Evolutionary conservation across 2,329 filamentous ascomycete species (phyloP).

Genomic region (Cytospora mali): DNA sequence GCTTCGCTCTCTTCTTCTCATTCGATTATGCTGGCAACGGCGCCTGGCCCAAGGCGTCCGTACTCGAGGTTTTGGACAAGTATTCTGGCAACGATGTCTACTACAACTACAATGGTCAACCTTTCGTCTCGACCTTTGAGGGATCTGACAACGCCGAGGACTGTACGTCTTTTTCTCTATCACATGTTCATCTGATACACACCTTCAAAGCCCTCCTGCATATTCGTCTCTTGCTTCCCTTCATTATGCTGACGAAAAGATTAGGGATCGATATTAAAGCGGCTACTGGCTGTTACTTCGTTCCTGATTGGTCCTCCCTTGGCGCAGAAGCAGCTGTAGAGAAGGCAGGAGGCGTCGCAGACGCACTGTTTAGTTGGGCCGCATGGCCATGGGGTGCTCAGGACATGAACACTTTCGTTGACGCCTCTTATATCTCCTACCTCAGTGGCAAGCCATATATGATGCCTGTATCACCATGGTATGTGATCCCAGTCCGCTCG

Average conservation of each 20-base stretch:
- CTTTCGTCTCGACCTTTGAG: conserved; percentile 57
- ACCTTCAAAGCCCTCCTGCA: too few relatives aligned
- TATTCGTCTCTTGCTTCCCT: too few relatives aligned
- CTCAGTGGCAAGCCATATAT: conserved; percentile 42
- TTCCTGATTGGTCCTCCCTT: conserved; percentile 51
- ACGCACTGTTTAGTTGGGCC: conserved; percentile 44
- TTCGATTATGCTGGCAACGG: conserved; percentile 43
- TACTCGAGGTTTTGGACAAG: conserved; percentile 34
- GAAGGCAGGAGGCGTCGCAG: conserved; percentile 30
- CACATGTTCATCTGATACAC: too few relatives aligned
- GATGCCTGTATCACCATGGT: conserved; percentile 61
- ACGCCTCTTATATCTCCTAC: conserved; percentile 39
- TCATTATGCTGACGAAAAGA: too few relatives aligned
- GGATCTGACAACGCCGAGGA: conserved; percentile 45
- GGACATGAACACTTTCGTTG: conserved; percentile 38
- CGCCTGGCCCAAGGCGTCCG: conserved; percentile 34
- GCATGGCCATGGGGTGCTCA: conserved; percentile 40
- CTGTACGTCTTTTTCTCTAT: too few relatives aligned
- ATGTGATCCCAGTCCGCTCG: too few relatives aligned
- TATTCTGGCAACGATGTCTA: conserved; percentile 35
- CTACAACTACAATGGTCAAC: conserved; percentile 35
- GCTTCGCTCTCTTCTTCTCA: conserved; percentile 44
- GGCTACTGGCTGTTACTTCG: conserved; percentile 42
- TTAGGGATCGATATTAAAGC: too few relatives aligned
- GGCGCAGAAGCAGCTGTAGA: conserved; percentile 37